Evolutionary conservation across 2,329 filamentous ascomycete genomes (phyloP).

Genomic region (Westerdykella sp.): DNA sequence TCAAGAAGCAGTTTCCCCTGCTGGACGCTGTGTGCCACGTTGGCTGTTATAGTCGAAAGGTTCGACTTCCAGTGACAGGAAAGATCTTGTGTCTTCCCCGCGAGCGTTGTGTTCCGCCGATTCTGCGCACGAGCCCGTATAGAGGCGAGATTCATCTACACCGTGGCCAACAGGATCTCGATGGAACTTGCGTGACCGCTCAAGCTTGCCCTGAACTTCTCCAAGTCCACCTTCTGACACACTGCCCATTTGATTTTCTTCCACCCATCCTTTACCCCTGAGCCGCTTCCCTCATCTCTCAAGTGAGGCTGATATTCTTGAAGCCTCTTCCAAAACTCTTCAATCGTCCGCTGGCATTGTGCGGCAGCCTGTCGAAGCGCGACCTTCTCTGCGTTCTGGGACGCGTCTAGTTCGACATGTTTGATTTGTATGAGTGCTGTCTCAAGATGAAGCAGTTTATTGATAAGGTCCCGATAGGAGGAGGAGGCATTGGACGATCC

Average conservation of each 20-base stretch:
- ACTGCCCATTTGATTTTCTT: constrained; percentile 23
- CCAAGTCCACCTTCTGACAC: constrained; percentile 22
- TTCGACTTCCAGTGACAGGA: constrained; percentile 14
- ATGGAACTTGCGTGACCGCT: constrained; percentile 20
- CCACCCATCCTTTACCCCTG: constrained; percentile 15
- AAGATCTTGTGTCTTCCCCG: constrained; percentile 7
- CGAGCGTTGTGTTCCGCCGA: neutral
- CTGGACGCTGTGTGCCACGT: constrained; percentile 3
- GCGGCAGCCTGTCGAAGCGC: constrained; percentile 17
- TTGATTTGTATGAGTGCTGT: constrained; percentile 21
- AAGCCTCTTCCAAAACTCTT: constrained; percentile 21
- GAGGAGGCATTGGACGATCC: constrained; percentile 15
- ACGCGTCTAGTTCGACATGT: constrained; percentile 16
- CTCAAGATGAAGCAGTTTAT: constrained; percentile 22
- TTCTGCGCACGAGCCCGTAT: constrained; percentile 2
- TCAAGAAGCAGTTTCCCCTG: constrained; percentile 7
- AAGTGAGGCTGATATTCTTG: constrained; percentile 25
- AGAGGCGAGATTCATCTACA: constrained; percentile 15
- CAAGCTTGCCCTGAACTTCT: constrained; percentile 19
- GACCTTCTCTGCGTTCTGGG: constrained; percentile 11
- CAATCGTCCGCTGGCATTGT: constrained; percentile 22
- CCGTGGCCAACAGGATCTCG: constrained; percentile 19
- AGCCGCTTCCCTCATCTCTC: neutral
- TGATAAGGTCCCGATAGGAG: constrained; percentile 20
- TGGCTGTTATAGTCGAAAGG: constrained; percentile 1